Evolutionary conservation across 2,329 filamentous ascomycete genomes (phyloP).

Genomic region (Dactylellina sp.): DNA sequence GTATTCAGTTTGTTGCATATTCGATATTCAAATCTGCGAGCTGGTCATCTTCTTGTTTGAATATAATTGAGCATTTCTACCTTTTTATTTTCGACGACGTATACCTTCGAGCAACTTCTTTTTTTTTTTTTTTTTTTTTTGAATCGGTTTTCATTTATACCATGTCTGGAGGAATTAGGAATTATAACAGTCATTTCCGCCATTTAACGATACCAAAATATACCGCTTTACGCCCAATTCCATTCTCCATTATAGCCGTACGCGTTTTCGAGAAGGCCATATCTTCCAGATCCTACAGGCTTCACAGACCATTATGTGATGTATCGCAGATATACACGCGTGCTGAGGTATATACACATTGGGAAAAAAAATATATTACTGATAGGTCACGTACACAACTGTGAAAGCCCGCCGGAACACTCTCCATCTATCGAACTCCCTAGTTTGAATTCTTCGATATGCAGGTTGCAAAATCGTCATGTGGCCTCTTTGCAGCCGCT

Average conservation of each 20-base stretch:
- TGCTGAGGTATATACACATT: too few relatives aligned
- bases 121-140: neutral
- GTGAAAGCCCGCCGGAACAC: too few relatives aligned
- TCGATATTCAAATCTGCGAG: slow-evolving; percentile 48
- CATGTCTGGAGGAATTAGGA: neutral
- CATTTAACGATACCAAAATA: slow-evolving; percentile 1
- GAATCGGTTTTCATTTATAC: slow-evolving; percentile 15
- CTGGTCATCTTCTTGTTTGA: slow-evolving; percentile 47
- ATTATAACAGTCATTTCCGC: slow-evolving; percentile 34
- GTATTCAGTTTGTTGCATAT: slow-evolving; percentile 11
- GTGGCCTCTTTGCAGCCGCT: slow-evolving; percentile 39
- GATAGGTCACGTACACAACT: too few relatives aligned
- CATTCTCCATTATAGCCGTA: too few relatives aligned
- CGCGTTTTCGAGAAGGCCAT: too few relatives aligned
- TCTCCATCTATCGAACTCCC: neutral
- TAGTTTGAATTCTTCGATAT: slow-evolving; percentile 16
- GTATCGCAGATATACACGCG: too few relatives aligned
- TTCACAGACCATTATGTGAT: too few relatives aligned
- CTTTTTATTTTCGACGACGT: neutral
- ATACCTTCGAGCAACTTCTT: neutral
- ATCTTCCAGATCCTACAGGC: too few relatives aligned
- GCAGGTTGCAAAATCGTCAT: slow-evolving; percentile 44
- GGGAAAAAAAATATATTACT: too few relatives aligned
- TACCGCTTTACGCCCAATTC: neutral
- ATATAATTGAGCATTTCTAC: slow-evolving; percentile 19